Evolutionary conservation across 202 grass and related monocot genomes (phyloP), one percentile per base, ranked within the genome.

Genomic region (Panicum hallii): DNA sequence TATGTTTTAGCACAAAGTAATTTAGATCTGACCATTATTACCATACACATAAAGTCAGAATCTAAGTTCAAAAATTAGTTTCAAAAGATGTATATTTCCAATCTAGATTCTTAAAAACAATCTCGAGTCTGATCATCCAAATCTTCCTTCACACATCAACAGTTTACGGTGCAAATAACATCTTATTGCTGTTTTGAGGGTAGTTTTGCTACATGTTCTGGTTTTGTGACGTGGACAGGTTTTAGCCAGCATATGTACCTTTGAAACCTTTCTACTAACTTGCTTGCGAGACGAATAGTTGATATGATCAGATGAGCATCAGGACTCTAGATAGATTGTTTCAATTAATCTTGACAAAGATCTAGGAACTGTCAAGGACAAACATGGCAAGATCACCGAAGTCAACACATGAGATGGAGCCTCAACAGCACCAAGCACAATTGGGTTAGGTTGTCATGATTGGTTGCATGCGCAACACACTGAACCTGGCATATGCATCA

Each of bases 1-100:
- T 65, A 56, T 22, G 50, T 77, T 73, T 50, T 67, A 74, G 32
- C 38, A 74, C 17, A 67, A 67, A 68, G 16, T 45, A 41, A 38
- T 20, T 48, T 66, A 54, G 20, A 48, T 84, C 26, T 75, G 15
- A 20, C 32, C 13, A 19, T 26, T 11, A 30, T 55, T 82, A 44
- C 57, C 17, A 43, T 46, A 46, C 48, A 32, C 61, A 45, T 77
- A 65, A 22, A 63, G 77, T 5, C 23, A 81, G 11, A 70, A 52
- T 54, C 4, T 46, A 44, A 68, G 20, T 70, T 70, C n/a, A 28
- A 70, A 68, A 19, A 34, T 17, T 9, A 0, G 0, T 75, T 26
- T 14, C 34, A 58, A 43, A 58, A 76, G 2, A 72, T 58, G 73
- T 22, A 75, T 75, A 75, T 57, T 54, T 5, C 74, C 40, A n/a